Base-by-base conservation (phyloP, 1,284 basidiomycete genomes). In the Cryptococcus floricola region DNA sequence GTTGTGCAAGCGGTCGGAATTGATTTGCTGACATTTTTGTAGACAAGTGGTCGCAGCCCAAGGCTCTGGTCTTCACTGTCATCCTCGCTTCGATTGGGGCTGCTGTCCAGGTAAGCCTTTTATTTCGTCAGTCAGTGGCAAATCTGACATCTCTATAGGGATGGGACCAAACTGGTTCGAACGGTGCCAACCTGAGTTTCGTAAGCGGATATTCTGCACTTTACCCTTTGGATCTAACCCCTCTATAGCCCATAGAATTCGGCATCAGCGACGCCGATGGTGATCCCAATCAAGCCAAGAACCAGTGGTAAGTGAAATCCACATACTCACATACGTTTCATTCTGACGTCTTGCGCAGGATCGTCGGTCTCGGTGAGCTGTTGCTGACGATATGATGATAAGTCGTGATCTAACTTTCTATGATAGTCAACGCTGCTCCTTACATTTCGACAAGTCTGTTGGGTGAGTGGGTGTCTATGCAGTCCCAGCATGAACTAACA, bases 11-110 rank as follows among this genome's bases (percentile, higher is more conserved):
- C 45, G 43, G 34, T 9, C 28, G 48, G 28, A 7, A 3, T 34
- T 41, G 44, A 28, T 31, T 34, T 38, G 14, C 16, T 50, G 37
- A 34, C 13, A 14, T 5, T 8, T 8, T 5, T 25, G 27, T 31
- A 53, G 39, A 89, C 72, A 80, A 76, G 62, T 88, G 83, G 85
- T 73, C 75, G 48, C 85, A 88, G 60, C 86, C 85, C 0, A 67
- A 64, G 43, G 57, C 59, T 1, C 59, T 69, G 31, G 54, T 64
- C 39, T 54, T 64, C 53, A 58, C 63, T 9, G 56, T 63, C 39
- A 43, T 56, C 10, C n/a, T 53, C 2, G 47, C 42, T 45, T 44
- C 61, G 8, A 56, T 71, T 48, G 71, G 70, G n/a, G 70, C 70
- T 8, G 70, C 70, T 34, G 61, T 63, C 7, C 52, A 58, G 39